phyloP scores from a whole-genome alignment of 1,284 basidiomycete species.

The Lignosus rhinocerotis region DNA sequence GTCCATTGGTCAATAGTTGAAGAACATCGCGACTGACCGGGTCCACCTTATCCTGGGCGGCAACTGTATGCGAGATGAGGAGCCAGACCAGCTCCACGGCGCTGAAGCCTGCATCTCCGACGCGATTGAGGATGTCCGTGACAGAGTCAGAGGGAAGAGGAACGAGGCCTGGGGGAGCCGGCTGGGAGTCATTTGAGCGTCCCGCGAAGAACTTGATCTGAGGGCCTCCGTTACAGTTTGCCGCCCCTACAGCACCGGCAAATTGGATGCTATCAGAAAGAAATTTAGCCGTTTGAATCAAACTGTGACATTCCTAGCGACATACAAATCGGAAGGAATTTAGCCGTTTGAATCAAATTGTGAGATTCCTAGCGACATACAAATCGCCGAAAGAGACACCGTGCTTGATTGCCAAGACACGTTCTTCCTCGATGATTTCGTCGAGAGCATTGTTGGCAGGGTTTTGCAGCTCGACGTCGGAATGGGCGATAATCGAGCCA shows the following conservation, averaged over 20 bases:
- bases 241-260: conserved; percentile 32
- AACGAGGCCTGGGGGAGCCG: conserved; percentile 30
- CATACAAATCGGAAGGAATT: neutral
- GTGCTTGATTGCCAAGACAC: conserved; percentile 30
- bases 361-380: conserved; percentile 23
- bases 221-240: conserved; percentile 35
- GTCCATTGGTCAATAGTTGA: neutral
- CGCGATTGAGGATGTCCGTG: conserved; percentile 31
- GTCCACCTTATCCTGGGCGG: conserved; percentile 30
- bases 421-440: conserved; percentile 31
- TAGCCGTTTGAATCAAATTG: no score
- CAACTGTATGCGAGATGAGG: conserved; percentile 33
- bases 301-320: neutral
- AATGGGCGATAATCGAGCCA: conserved; percentile 32
- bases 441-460: conserved; percentile 33
- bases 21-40: conserved; percentile 6
- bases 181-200: conserved; percentile 24
- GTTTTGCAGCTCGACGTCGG: conserved; percentile 27
- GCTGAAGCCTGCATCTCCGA: conserved; percentile 31
- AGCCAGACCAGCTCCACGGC: conserved; percentile 32
- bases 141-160: conserved; percentile 31
- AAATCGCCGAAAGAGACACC: conserved; percentile 35
- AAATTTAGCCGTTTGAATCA: neutral
- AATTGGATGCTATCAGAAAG: conserved; percentile 30
- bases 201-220: conserved; percentile 31